A percentile compares a stretch with the other conserved stretches of the same genome.
Conservation (phyloP, 2,329 filamentous ascomycete species). For the Didymella keratinophila region DNA sequence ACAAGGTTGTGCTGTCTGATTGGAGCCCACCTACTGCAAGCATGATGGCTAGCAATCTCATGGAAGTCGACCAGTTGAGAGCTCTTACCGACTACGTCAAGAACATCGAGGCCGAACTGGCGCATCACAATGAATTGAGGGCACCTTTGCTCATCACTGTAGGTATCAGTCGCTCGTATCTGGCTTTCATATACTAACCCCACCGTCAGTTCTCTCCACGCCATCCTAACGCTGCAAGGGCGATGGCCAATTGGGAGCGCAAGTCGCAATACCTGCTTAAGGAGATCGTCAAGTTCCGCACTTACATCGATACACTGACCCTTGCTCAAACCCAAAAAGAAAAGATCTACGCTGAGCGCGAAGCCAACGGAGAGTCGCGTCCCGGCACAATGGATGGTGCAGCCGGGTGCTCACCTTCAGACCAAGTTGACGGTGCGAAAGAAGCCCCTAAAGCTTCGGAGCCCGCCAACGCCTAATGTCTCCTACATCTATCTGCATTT, state of each 20-base stretch:
- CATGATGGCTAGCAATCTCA: slow-evolving; percentile 80
- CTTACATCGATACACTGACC: slow-evolving; percentile 86
- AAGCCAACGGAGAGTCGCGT: slow-evolving; percentile 35
- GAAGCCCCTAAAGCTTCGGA: slow-evolving; percentile 38
- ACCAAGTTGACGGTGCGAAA: slow-evolving; percentile 47
- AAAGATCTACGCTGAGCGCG: slow-evolving; percentile 67
- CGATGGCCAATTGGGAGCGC: slow-evolving; percentile 96
- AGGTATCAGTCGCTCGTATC: slow-evolving; percentile 42
- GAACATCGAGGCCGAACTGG: slow-evolving; percentile 84
- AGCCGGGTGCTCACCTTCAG: slow-evolving; percentile 16
- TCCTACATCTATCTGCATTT: slow-evolving; percentile 18
- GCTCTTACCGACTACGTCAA: slow-evolving; percentile 80
- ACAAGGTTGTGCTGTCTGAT: slow-evolving; percentile 82
- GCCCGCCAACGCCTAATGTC: slow-evolving; percentile 30
- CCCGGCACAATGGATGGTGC: slow-evolving; percentile 23
- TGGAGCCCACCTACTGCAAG: slow-evolving; percentile 91
- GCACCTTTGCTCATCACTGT: slow-evolving; percentile 84
- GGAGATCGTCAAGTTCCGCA: slow-evolving; percentile 96
- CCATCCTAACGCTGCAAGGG: slow-evolving; percentile 79
- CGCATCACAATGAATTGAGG: slow-evolving; percentile 86
- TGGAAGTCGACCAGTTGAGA: slow-evolving; percentile 81
- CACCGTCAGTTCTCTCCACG: slow-evolving; percentile 76
- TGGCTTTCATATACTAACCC: slow-evolving; percentile 21
- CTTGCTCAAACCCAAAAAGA: slow-evolving; percentile 74
- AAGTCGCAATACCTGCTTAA: slow-evolving; percentile 90